These are phyloP conservation scores for Luffa aegyptiaca DNA, from an alignment of 306 rosid species.

Conservation along the genomic window DNA sequence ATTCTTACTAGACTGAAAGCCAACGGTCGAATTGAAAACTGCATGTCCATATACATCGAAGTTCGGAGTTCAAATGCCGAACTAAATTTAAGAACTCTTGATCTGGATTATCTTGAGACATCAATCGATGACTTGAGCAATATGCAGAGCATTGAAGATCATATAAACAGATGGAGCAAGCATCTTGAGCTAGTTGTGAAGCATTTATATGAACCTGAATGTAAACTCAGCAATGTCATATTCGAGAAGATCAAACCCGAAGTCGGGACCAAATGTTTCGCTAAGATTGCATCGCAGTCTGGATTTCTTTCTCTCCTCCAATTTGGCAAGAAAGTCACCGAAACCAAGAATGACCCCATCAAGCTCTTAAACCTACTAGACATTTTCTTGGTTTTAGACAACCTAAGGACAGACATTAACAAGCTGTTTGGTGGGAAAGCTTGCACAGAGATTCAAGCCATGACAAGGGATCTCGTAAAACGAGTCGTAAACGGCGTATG, in stretches of 20 bases:
- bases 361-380: slow-evolving; percentile 68
- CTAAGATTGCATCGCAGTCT: slow-evolving; percentile 42
- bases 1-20: slow-evolving; percentile 46
- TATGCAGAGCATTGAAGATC: slow-evolving; percentile 20
- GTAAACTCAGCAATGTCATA: slow-evolving; percentile 31
- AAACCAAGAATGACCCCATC: slow-evolving; percentile 48
- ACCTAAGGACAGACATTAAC: slow-evolving; percentile 52
- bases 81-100: slow-evolving; percentile 46
- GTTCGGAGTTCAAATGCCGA: slow-evolving; percentile 42
- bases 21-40: slow-evolving; percentile 35
- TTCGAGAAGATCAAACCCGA: slow-evolving; percentile 40
- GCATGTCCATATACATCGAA: slow-evolving; percentile 40
- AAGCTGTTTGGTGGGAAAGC: slow-evolving; percentile 46
- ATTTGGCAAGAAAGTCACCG: slow-evolving; percentile 49
- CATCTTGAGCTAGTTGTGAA: slow-evolving; percentile 52
- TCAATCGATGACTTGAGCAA: slow-evolving; percentile 24
- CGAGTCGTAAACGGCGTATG: slow-evolving; percentile 47
- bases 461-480: slow-evolving; percentile 60
- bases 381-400: slow-evolving; percentile 49
- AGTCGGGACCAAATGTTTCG: slow-evolving; percentile 37
- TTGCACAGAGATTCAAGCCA: slow-evolving; percentile 43
- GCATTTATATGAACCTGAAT: slow-evolving; percentile 39
- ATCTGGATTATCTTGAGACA: slow-evolving; percentile 55
- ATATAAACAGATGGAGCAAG: slow-evolving; percentile 53
- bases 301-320: slow-evolving; percentile 51